Evolutionary conservation across 345 rosid species (phyloP).

Genomic region (Gossypium raimondii): DNA sequence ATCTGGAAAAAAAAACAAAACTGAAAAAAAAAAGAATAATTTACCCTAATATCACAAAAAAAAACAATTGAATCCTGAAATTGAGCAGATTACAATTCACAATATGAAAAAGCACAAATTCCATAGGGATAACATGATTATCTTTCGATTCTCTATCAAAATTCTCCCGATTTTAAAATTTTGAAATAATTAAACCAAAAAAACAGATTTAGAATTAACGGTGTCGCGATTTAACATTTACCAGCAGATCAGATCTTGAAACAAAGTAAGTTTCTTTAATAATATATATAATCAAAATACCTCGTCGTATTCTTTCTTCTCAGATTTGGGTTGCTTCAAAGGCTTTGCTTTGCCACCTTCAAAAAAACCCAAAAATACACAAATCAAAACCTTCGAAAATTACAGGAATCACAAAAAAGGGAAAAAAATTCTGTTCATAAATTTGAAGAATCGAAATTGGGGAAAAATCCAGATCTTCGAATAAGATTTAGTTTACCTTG

Average conservation of each 20-base stretch:
- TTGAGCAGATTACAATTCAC: background rate
- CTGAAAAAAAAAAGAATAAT: background rate
- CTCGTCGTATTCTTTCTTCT: constrained; percentile 21
- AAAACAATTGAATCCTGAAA: background rate
- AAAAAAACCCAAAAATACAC: background rate
- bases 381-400: background rate
- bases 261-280: too few species aligned
- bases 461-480: background rate
- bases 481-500: background rate
- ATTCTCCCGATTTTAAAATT: background rate
- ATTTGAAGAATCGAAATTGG: background rate
- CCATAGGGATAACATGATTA: background rate
- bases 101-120: background rate
- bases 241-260: background rate
- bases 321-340: constrained; percentile 22
- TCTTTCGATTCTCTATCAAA: background rate
- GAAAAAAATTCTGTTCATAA: background rate
- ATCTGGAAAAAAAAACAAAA: too few species aligned
- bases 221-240: background rate
- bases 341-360: constrained; percentile 20
- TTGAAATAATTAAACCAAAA: background rate
- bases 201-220: background rate
- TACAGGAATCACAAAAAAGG: background rate
- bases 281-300: background rate
- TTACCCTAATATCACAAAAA: background rate